Evolutionary conservation across 2,329 filamentous ascomycete species (phyloP), one percentile per base, ranked within the genome.

Genomic region (Calonectria hawksworthii): DNA sequence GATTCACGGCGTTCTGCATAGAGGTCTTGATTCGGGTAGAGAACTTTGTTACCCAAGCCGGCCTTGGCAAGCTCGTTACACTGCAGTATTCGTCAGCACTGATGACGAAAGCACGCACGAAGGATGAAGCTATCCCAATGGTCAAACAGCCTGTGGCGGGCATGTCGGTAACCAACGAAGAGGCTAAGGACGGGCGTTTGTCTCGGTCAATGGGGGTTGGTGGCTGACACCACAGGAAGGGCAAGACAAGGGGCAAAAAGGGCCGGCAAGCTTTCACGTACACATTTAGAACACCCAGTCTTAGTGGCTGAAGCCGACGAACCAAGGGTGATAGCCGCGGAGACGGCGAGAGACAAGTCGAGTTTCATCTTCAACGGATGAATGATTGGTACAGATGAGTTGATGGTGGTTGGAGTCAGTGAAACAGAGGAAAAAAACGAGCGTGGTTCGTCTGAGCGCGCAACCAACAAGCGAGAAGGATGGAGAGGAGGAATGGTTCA

Each of bases 1-100:
- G 83, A 81, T 30, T 79, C 76, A 66, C 85, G 79, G 9, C 84
- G 82, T 11, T 79, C 79, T 34, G 75, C 66, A 63, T 84, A 85
- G 21, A 77, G 77, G 23, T 70, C 69, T 4, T 80, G 80, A 26
- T 80, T 74, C 9, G 82, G 82, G 7, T 79, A 78, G 73, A 83
- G 79, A 50, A 84, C 80, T 72, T 84, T 82, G 50, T 80, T 81
- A 9, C 74, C 71, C 9, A 85, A 77, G 3, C 79, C 77, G 3
- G 75, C 71, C 30, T 76, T 78, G 23, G 71, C 70, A 44, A 85
- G 77, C 30, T 76, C 77, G 47, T 74, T 28, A 54, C 83, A 85
- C 83, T 85, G 64, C 13, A 61, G 34, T 18, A 47, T 36, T 26
- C 16, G 38, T 41, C 23, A 76, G 78, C 64, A 18, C 18, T 28